Base-by-base conservation (phyloP, 371 early-diverging fungal species). In the Syncephalastrum contaminatum region DNA sequence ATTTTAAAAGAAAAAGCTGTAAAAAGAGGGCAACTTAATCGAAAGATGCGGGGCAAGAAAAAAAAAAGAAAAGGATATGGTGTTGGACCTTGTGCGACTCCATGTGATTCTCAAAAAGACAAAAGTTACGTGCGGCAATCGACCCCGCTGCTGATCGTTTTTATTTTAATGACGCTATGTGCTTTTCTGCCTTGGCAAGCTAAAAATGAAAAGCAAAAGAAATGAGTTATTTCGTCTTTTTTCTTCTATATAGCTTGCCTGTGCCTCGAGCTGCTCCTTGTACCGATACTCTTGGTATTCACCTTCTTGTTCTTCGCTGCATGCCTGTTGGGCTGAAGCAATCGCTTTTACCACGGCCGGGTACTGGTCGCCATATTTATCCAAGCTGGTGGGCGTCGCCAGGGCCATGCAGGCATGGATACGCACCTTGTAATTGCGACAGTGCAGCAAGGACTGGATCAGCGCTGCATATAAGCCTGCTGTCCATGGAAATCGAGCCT, bases 381-480 rank as follows among this genome's bases (percentile, higher is more conserved):
- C 66, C 18, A 67, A 48, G 1, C 61, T 51, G 16, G 62, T 60
- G 5, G 86, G 84, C 8, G 72, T 68, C 2, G 82, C 59, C 4
- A 92, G 62, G 2, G 92, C 92, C 4, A 81, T 63, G 49, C 87
- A 85, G 2, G 91, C 90, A 64, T 87, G 83, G 60, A 91, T 92
- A 43, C 89, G 77, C 22, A 92, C 91, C 66, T 92, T 92, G 54
- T 83, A 92, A 63, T 92, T 92, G 53, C 83, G 83, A 51, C 87
- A 85, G 8, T 74, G 67, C 10, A 66, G 61, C 8, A 89, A 61
- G 2, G 86, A 82, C 13, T 76, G 72, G 0, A 73, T 60, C 39
- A 92, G 66, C 2, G 88, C 72, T 13, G 62, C 63, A 54, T 82
- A 86, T 18, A 90, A 54, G 14, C 62, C 53, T 4, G 48, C 53